Evolutionary conservation across 2,329 filamentous ascomycete species (phyloP).

Genomic region (Colletotrichum gloeosporioides): DNA sequence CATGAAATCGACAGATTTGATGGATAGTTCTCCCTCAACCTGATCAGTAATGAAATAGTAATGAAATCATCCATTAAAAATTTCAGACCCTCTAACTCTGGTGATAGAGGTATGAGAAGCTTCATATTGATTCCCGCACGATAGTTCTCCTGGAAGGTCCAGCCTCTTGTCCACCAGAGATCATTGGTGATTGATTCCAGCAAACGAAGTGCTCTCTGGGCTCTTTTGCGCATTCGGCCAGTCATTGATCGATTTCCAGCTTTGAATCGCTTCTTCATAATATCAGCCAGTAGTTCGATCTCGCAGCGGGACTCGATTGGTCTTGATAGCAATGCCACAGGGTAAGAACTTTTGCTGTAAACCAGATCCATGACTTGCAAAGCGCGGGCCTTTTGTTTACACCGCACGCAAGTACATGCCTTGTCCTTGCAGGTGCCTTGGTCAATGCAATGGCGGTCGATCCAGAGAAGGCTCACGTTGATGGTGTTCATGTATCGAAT

Average conservation of each 20-base stretch:
- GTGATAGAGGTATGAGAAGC: not conserved
- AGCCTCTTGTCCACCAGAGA: not conserved
- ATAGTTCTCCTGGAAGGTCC: not conserved
- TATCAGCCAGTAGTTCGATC: not conserved
- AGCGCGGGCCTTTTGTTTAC: not conserved
- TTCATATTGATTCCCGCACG: accelerated
- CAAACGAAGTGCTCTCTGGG: not conserved
- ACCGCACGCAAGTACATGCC: not conserved
- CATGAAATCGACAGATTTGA: not conserved
- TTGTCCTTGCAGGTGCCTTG: not conserved
- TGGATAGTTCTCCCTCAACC: not conserved
- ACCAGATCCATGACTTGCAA: not conserved
- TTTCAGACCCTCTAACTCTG: accelerated
- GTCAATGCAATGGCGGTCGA: not conserved
- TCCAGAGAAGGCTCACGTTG: not conserved
- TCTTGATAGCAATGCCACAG: not conserved
- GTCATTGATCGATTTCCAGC: accelerated
- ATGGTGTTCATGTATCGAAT: not conserved
- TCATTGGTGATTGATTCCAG: not conserved
- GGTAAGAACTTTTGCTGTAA: not conserved
- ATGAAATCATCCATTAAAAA: not conserved
- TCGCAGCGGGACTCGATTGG: accelerated
- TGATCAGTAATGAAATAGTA: too few species aligned
- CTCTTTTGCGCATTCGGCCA: not conserved
- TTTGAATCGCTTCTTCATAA: not conserved